These are phyloP conservation scores for Boletus bicolor DNA, from an alignment of 768 basidiomycete genomes.

Conservation along the genomic window DNA sequence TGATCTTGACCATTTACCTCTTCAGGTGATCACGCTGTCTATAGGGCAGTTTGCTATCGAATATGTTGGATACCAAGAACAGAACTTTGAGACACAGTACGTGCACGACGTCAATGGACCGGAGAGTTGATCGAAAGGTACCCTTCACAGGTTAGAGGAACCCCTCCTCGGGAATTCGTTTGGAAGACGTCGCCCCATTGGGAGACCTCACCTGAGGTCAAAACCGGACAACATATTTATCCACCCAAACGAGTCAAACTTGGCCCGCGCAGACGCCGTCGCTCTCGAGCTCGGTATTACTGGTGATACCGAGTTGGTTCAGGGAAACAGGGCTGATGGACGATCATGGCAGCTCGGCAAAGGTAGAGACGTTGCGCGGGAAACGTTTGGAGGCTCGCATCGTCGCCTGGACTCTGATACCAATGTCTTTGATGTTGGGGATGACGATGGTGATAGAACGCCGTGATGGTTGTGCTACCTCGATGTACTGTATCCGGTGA, in stretches of 20 bases:
- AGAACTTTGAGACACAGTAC: constrained; percentile 18
- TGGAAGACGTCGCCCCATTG: constrained; percentile 3
- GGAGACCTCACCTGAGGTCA: constrained; percentile 44
- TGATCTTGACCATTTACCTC: not conserved
- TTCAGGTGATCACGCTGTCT: constrained; percentile 55
- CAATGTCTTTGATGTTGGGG: constrained; percentile 8
- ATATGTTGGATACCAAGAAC: constrained; percentile 24
- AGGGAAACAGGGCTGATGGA: constrained; percentile 37
- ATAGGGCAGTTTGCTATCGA: constrained; percentile 57
- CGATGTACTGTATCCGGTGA: not conserved
- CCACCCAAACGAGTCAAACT: constrained; percentile 59
- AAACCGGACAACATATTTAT: constrained; percentile 61
- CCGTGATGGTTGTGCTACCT: not conserved
- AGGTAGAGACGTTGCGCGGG: constrained; percentile 49
- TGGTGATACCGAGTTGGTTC: constrained; percentile 47
- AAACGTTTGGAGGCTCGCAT: constrained; percentile 35
- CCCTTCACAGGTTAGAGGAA: constrained; percentile 18
- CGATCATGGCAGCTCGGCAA: constrained; percentile 50
- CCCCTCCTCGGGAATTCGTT: constrained; percentile 21
- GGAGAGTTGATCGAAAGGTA: not conserved
- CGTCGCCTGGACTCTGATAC: constrained; percentile 4
- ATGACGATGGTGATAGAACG: constrained; percentile 13
- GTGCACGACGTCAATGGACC: not conserved
- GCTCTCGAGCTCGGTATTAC: constrained; percentile 52
- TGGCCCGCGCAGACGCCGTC: constrained; percentile 64